Evolutionary conservation across 768 basidiomycete species (phyloP).

Genomic region (Lenzites betulinus): DNA sequence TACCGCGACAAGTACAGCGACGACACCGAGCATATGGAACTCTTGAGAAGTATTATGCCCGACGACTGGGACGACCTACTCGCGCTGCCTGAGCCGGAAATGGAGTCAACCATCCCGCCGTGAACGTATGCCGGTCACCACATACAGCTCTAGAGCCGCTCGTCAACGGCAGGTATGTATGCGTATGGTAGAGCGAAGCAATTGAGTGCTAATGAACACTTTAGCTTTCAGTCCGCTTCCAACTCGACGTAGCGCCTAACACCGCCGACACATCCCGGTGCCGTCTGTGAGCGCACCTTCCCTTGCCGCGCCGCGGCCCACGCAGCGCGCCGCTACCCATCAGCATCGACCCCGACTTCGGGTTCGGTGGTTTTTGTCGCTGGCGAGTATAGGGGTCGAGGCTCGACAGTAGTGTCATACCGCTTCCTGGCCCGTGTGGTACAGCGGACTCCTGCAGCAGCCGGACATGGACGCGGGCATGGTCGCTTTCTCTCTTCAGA

Average conservation of each 20-base stretch:
- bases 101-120: neutral
- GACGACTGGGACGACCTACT: constrained; percentile 16
- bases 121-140: neutral
- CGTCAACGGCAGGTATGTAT: constrained; percentile 1
- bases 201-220: neutral
- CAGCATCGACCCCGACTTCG: neutral
- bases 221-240: neutral
- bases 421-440: neutral
- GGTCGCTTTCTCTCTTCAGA: no score
- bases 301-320: neutral
- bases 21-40: constrained; percentile 1
- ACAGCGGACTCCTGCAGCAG: no score
- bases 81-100: neutral
- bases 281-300: neutral
- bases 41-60: constrained; percentile 8
- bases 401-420: neutral
- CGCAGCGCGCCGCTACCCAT: neutral
- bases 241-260: neutral
- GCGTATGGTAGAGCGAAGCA: no score
- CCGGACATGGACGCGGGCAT: no score
- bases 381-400: neutral
- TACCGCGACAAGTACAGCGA: constrained; percentile 14
- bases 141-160: neutral
- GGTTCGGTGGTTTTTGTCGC: neutral
- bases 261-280: neutral